Conservation (phyloP, 495 filamentous ascomycete genomes). For the Talaromyces nanjingensis region DNA sequence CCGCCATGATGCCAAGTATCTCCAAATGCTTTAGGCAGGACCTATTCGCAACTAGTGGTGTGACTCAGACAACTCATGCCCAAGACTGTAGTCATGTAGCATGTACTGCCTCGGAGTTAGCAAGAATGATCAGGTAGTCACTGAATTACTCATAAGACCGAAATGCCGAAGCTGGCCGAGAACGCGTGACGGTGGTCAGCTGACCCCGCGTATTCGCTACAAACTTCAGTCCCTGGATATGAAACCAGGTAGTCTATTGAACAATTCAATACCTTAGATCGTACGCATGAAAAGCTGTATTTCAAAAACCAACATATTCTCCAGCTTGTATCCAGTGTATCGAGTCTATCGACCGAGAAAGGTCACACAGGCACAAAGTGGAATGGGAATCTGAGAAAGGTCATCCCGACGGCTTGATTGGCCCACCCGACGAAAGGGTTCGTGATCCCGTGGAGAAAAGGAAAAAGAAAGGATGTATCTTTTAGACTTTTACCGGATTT, state of each 20-base stretch:
- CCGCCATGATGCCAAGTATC: not conserved
- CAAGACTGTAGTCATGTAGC: not conserved
- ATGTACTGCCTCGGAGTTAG: not conserved
- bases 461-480: not conserved
- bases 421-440: not conserved
- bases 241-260: not conserved
- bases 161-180: slow-evolving; percentile 2
- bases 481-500: not conserved
- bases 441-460: not conserved
- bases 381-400: not conserved
- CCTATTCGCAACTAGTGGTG: not conserved
- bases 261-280: not conserved
- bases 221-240: not conserved
- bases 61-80: not conserved
- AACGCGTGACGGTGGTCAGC: not conserved
- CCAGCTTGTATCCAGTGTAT: not conserved
- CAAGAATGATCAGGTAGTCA: not conserved
- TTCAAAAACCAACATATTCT: not conserved
- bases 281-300: not conserved
- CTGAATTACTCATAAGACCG: not conserved
- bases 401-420: not conserved
- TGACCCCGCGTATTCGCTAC: not conserved
- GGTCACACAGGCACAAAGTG: not conserved
- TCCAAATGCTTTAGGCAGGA: not conserved
- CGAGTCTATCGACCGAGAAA: not conserved